Evolutionary conservation across 2,329 filamentous ascomycete species (phyloP).

Genomic region (Camptophora hylomeconis): DNA sequence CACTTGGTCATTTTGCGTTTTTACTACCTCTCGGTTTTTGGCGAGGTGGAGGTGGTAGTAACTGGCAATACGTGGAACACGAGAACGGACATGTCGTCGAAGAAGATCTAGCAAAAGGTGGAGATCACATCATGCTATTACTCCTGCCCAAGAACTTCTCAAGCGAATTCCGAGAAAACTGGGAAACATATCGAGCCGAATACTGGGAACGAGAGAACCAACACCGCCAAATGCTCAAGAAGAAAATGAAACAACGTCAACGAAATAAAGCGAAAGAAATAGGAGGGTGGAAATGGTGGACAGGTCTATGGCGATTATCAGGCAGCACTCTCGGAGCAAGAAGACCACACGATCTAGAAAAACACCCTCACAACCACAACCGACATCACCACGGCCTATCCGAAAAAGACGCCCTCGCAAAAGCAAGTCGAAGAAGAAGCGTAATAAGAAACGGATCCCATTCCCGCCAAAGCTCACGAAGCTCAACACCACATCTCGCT

Average conservation of each 20-base stretch:
- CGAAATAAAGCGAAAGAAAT: slow-evolving; percentile 51
- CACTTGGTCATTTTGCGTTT: slow-evolving; percentile 59
- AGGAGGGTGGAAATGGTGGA: slow-evolving; percentile 75
- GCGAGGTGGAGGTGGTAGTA: slow-evolving; percentile 39
- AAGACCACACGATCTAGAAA: slow-evolving; percentile 17
- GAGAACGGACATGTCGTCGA: slow-evolving; percentile 45
- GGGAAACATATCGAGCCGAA: slow-evolving; percentile 85
- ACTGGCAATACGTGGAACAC: slow-evolving; percentile 70
- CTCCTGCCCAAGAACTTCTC: slow-evolving; percentile 91
- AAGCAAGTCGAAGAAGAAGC: slow-evolving; percentile 2
- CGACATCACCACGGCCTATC: slow-evolving; percentile 9
- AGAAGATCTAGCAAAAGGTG: slow-evolving; percentile 79
- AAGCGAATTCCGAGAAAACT: slow-evolving; percentile 87
- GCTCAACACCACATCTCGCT: slow-evolving; percentile 15
- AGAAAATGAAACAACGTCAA: slow-evolving; percentile 56
- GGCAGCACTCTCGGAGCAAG: slow-evolving; percentile 5
- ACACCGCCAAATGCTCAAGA: slow-evolving; percentile 59
- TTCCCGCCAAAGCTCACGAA: slow-evolving; percentile 14
- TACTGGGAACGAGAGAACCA: slow-evolving; percentile 98
- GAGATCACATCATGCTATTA: slow-evolving; percentile 82
- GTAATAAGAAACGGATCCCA: slow-evolving; percentile 9
- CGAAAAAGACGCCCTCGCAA: slow-evolving; percentile 8
- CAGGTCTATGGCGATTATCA: slow-evolving; percentile 48
- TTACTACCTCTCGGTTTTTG: slow-evolving; percentile 62
- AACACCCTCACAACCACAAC: slow-evolving; percentile 22